Conservation (phyloP, 768 basidiomycete species). For the Boletus rubropictus region DNA sequence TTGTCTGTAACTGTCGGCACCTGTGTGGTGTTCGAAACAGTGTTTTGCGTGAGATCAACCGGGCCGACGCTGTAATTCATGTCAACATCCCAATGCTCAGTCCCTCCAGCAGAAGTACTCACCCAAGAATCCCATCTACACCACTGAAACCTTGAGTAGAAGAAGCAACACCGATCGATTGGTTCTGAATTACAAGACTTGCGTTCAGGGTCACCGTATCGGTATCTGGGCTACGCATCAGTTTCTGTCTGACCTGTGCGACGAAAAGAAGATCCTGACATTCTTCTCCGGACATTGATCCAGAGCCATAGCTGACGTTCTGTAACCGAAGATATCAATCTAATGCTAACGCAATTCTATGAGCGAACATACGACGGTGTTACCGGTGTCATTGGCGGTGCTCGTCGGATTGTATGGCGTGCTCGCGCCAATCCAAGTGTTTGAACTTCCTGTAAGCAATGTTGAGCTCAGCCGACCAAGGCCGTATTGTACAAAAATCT, state of each 20-base stretch:
- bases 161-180: conserved; percentile 45
- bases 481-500: conserved; percentile 3
- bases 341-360: not conserved
- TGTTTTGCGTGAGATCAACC: conserved; percentile 42
- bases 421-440: conserved; percentile 54
- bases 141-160: conserved; percentile 39
- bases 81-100: not conserved
- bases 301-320: conserved; percentile 52
- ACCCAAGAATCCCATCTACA: conserved; percentile 52
- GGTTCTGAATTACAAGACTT: conserved; percentile 39
- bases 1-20: conserved; percentile 58
- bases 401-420: conserved; percentile 41
- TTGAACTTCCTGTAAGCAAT: conserved; percentile 35
- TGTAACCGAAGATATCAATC: conserved; percentile 14
- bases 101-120: not conserved
- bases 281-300: conserved; percentile 48
- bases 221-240: conserved; percentile 31
- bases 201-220: conserved; percentile 42
- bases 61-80: conserved; percentile 40
- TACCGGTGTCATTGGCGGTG: conserved; percentile 39
- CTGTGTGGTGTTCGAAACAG: conserved; percentile 34
- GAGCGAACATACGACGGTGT: conserved; percentile 30
- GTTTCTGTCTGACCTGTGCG: not conserved
- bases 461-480: not conserved
- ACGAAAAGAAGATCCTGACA: conserved; percentile 27